A percentile compares a stretch with the other conserved stretches of the same genome.
These are phyloP conservation scores for Afroboletus lepidellus DNA, from an alignment of 1,284 basidiomycete species.

Conservation along the genomic window DNA sequence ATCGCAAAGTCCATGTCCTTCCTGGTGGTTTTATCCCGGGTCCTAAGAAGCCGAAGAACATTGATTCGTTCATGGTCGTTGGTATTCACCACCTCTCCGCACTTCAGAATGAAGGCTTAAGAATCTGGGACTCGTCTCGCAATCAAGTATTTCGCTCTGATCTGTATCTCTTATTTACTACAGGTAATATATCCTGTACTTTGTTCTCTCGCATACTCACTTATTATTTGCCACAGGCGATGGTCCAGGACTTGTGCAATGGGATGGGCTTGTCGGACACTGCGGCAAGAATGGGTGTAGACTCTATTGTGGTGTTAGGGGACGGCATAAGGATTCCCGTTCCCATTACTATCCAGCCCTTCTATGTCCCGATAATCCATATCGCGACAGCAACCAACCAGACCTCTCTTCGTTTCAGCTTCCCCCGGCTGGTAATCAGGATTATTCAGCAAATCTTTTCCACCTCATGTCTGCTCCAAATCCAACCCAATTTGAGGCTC, in stretches of 20 bases:
- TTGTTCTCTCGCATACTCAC: too few relatives aligned
- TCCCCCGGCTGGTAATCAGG: neutral
- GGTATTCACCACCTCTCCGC: neutral
- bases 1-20: neutral
- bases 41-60: neutral
- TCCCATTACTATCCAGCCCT: neutral
- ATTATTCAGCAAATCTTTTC: neutral
- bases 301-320: neutral
- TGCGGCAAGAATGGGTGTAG: neutral
- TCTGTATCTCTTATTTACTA: neutral
- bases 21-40: neutral
- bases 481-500: neutral
- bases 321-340: neutral
- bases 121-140: neutral
- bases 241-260: neutral
- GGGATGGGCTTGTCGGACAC: neutral
- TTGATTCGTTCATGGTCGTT: neutral
- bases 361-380: neutral
- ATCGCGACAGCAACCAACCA: neutral
- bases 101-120: neutral
- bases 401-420: neutral
- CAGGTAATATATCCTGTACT: too few relatives aligned
- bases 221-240: too few relatives aligned
- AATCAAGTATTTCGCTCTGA: too few relatives aligned
- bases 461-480: neutral